Evolutionary conservation across 2,329 filamentous ascomycete species (phyloP).

Genomic region (Mycosphaerella sp.): DNA sequence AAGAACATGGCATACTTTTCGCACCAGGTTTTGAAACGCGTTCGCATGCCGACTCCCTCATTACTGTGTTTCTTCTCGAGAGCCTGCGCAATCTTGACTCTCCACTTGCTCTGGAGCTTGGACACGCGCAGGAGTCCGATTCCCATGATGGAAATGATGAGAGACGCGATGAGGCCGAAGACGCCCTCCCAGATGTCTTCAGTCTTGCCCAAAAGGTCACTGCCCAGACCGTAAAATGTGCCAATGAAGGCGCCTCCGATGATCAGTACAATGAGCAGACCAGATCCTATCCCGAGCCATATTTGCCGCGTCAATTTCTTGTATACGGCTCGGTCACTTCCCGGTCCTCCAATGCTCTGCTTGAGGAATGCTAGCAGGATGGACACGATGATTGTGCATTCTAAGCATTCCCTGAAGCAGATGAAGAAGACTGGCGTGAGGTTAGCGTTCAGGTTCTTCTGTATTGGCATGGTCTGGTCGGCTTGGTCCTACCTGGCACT

Average conservation of each 20-base stretch:
- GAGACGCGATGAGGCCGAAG: constrained; percentile 65
- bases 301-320: constrained; percentile 51
- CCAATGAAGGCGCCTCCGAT: constrained; percentile 65
- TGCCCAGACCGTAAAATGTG: constrained; percentile 64
- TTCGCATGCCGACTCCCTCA: constrained; percentile 35
- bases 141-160: constrained; percentile 79
- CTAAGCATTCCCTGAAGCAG: constrained; percentile 77
- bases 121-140: constrained; percentile 72
- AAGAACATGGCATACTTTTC: constrained; percentile 84
- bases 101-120: constrained; percentile 83
- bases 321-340: constrained; percentile 56
- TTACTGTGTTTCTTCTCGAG: constrained; percentile 51
- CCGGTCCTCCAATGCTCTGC: constrained; percentile 61
- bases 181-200: constrained; percentile 78
- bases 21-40: constrained; percentile 55
- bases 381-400: constrained; percentile 78
- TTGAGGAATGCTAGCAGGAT: constrained; percentile 82
- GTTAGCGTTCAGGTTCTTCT: neutral
- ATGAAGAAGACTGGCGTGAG: constrained; percentile 67
- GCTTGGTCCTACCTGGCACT: constrained; percentile 52
- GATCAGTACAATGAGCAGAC: constrained; percentile 58
- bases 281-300: constrained; percentile 60
- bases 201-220: constrained; percentile 58
- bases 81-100: constrained; percentile 68
- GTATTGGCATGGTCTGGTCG: neutral